A percentile compares a stretch with the other conserved stretches of the same genome.
phyloP scores from a whole-genome alignment of 768 basidiomycete species.

The Naematelia aurantialba region DNA sequence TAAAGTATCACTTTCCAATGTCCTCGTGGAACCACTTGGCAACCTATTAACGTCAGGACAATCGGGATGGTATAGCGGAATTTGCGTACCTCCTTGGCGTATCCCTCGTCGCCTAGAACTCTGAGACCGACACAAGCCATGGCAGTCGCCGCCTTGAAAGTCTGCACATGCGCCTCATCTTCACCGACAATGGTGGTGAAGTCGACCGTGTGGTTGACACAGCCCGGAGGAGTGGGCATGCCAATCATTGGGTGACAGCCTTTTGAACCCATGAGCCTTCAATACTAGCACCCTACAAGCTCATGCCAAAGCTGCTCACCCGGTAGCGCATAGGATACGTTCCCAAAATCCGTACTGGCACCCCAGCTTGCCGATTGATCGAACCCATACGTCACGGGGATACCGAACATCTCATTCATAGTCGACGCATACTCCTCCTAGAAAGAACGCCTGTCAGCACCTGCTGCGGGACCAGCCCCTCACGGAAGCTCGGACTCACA shows the following conservation, averaged over 20 bases:
- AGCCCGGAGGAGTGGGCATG: conserved; percentile 19
- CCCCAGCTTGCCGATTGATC: not conserved
- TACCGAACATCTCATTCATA: not conserved
- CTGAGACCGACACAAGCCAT: conserved; percentile 27
- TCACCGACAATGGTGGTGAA: conserved; percentile 33
- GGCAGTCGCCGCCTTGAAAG: conserved; percentile 34
- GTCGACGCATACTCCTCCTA: conserved; percentile 8
- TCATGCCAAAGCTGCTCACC: conserved; percentile 11
- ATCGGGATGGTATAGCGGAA: not conserved
- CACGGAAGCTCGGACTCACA: conserved; percentile 10
- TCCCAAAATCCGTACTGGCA: conserved; percentile 26
- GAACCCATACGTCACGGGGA: conserved; percentile 2
- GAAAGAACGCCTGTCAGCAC: not conserved
- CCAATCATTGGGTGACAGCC: conserved; percentile 15
- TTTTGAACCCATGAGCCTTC: conserved; percentile 9
- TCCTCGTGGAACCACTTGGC: conserved; percentile 7
- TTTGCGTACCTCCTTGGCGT: conserved; percentile 19
- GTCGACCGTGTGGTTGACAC: conserved; percentile 36
- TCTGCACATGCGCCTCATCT: conserved; percentile 35
- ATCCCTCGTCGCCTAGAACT: conserved; percentile 23
- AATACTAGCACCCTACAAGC: no score
- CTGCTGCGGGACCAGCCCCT: not conserved
- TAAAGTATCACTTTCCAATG: no score
- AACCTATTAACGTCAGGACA: not conserved
- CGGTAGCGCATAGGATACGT: conserved; percentile 10